Evolutionary conservation across 306 rosid species (phyloP).

Genomic region (Betula pendula): DNA sequence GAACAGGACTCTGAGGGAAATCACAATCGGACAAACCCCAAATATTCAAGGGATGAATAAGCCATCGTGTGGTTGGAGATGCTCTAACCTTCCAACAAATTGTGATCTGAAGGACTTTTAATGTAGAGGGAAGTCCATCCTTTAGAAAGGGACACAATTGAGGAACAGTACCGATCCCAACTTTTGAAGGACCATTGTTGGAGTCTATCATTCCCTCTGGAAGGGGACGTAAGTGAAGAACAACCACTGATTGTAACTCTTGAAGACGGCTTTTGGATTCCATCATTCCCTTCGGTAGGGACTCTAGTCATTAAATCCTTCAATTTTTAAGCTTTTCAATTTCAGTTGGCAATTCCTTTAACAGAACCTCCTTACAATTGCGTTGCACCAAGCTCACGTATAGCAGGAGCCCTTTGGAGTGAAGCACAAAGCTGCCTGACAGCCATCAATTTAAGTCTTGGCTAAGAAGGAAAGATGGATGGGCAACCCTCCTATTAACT

Average conservation of each 20-base stretch:
- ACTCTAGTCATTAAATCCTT: background rate
- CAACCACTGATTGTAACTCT: background rate
- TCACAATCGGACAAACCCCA: rapidly evolving
- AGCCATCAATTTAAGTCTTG: background rate
- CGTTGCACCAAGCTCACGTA: background rate
- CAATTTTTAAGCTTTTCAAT: background rate
- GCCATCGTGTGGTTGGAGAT: too few relatives aligned
- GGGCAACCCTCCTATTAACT: background rate
- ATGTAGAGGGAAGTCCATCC: too few relatives aligned
- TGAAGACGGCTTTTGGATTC: background rate
- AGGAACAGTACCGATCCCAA: too few relatives aligned
- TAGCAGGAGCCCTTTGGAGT: background rate
- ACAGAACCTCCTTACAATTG: too few relatives aligned
- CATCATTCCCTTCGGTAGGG: background rate
- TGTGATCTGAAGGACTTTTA: too few relatives aligned
- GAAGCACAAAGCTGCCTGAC: background rate
- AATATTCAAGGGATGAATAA: too few relatives aligned
- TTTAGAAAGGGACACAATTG: too few relatives aligned
- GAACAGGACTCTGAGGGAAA: too few relatives aligned
- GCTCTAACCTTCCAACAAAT: background rate
- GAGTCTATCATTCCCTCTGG: too few relatives aligned
- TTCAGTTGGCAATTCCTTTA: background rate
- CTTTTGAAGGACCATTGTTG: too few relatives aligned
- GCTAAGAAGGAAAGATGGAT: background rate
- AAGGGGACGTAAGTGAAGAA: too few relatives aligned